Evolutionary conservation across 306 rosid genomes (phyloP).

Genomic region (Astragalus glycyphyllos): DNA sequence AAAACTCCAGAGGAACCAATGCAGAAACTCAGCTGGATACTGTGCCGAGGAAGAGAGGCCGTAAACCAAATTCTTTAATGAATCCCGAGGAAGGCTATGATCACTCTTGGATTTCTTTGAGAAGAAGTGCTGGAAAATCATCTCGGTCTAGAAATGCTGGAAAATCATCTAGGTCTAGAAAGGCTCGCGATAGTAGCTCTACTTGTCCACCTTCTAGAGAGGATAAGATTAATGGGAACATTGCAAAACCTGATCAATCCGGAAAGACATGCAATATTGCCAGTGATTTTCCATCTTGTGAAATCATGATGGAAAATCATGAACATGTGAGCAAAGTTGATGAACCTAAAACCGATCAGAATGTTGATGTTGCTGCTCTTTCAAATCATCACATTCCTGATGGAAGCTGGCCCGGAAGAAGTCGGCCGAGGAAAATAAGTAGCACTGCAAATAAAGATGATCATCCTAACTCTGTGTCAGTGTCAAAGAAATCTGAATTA

Average conservation of each 20-base stretch:
- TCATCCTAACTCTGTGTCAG: slow-evolving; percentile 35
- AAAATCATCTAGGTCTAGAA: slow-evolving; percentile 43
- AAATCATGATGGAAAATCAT: slow-evolving; percentile 24
- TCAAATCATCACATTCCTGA: slow-evolving; percentile 30
- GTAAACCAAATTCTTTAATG: slow-evolving; percentile 76
- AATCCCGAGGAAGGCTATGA: slow-evolving; percentile 81
- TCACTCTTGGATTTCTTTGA: slow-evolving; percentile 50
- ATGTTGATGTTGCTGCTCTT: slow-evolving; percentile 15
- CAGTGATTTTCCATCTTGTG: slow-evolving; percentile 37
- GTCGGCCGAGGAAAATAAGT: slow-evolving; percentile 51
- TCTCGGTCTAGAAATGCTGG: slow-evolving; percentile 46
- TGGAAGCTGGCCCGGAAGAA: slow-evolving; percentile 42
- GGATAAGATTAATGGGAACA: slow-evolving; percentile 38
- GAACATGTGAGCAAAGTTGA: slow-evolving; percentile 8
- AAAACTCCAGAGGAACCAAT: slow-evolving; percentile 43
- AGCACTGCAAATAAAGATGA: slow-evolving; percentile 38
- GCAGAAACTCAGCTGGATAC: slow-evolving; percentile 44
- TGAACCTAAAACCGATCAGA: slow-evolving; percentile 44
- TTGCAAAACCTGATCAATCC: slow-evolving; percentile 29
- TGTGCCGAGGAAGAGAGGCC: slow-evolving; percentile 64
- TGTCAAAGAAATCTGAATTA: slow-evolving; percentile 32
- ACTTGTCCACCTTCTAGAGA: slow-evolving; percentile 40
- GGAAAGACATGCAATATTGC: slow-evolving; percentile 13
- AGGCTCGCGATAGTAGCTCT: slow-evolving; percentile 35
- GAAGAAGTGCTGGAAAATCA: slow-evolving; percentile 41